Evolutionary conservation across 768 basidiomycete genomes (phyloP).

Genomic region (Collybia mongolica): DNA sequence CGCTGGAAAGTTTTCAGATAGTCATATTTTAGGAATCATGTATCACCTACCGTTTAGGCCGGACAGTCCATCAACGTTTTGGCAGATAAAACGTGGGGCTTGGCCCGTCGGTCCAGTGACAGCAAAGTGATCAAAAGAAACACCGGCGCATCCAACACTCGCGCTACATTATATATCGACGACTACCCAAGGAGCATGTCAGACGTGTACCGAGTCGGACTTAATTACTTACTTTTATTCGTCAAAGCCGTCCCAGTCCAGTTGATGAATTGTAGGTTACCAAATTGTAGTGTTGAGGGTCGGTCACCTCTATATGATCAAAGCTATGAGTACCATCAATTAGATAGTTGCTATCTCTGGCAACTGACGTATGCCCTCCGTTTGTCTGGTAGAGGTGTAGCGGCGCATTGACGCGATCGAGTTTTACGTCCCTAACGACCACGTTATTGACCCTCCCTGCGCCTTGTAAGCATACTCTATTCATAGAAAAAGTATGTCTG

Average conservation of each 20-base stretch:
- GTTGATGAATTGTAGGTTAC: conserved; percentile 41
- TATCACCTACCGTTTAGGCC: conserved; percentile 31
- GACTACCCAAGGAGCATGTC: conserved; percentile 26
- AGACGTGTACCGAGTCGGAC: neutral
- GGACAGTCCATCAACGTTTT: conserved; percentile 39
- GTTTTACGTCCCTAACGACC: conserved; percentile 35
- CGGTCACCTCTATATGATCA: conserved; percentile 39
- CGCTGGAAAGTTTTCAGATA: conserved; percentile 10
- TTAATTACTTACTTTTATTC: conserved; percentile 30
- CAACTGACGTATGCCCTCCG: conserved; percentile 38
- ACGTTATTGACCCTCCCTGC: conserved; percentile 47
- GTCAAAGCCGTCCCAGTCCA: conserved; percentile 46
- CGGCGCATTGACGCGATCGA: conserved; percentile 46
- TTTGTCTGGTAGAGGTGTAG: conserved; percentile 55
- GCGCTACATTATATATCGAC: conserved; percentile 51
- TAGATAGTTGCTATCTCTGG: neutral
- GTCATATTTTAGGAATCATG: neutral
- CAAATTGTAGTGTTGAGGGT: conserved; percentile 47
- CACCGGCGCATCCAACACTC: conserved; percentile 42
- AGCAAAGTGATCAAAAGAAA: conserved; percentile 39
- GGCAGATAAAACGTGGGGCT: conserved; percentile 39
- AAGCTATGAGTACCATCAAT: neutral
- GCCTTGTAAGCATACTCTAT: neutral
- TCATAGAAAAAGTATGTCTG: neutral
- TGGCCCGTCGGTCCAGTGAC: conserved; percentile 35